phyloP scores from a whole-genome alignment of 2,329 filamentous ascomycete genomes.

The Fusarium coffeatum region DNA sequence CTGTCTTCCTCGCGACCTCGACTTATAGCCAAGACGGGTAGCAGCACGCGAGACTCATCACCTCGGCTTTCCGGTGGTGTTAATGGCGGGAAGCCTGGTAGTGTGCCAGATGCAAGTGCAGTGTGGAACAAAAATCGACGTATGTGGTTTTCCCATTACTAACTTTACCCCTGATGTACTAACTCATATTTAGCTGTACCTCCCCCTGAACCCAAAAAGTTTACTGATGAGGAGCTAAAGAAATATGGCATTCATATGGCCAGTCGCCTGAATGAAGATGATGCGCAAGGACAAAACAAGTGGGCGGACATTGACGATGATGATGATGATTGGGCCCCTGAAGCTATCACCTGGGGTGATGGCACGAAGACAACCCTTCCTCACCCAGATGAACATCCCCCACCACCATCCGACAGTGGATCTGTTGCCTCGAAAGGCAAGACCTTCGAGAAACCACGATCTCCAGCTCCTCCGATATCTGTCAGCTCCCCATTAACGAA shows the following conservation, averaged over 20 bases:
- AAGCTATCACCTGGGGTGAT: constrained; percentile 88
- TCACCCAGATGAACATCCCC: constrained; percentile 65
- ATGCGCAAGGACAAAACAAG: constrained; percentile 79
- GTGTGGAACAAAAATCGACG: constrained; percentile 93
- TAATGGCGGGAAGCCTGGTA: constrained; percentile 69
- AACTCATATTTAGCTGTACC: constrained; percentile 62
- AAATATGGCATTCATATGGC: constrained; percentile 89
- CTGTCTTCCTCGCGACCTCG: constrained; percentile 72
- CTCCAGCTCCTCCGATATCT: constrained; percentile 54
- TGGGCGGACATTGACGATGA: constrained; percentile 94
- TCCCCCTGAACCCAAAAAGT: constrained; percentile 79
- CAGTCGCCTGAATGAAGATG: constrained; percentile 80
- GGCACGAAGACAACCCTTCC: constrained; percentile 84
- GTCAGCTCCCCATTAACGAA: constrained; percentile 57
- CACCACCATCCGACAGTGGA: constrained; percentile 48
- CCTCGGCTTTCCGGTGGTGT: constrained; percentile 56
- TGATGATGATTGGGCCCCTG: constrained; percentile 87
- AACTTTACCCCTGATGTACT: constrained; percentile 24
- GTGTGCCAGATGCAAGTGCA: constrained; percentile 76
- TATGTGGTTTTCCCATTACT: constrained; percentile 57
- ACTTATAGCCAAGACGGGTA: constrained; percentile 79
- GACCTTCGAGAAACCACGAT: constrained; percentile 57
- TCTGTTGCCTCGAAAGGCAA: constrained; percentile 40
- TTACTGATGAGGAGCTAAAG: constrained; percentile 88
- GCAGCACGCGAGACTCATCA: constrained; percentile 65